These are phyloP conservation scores for Curvularia spicifera DNA, from an alignment of 2,329 filamentous ascomycete genomes.

Conservation along the genomic window DNA sequence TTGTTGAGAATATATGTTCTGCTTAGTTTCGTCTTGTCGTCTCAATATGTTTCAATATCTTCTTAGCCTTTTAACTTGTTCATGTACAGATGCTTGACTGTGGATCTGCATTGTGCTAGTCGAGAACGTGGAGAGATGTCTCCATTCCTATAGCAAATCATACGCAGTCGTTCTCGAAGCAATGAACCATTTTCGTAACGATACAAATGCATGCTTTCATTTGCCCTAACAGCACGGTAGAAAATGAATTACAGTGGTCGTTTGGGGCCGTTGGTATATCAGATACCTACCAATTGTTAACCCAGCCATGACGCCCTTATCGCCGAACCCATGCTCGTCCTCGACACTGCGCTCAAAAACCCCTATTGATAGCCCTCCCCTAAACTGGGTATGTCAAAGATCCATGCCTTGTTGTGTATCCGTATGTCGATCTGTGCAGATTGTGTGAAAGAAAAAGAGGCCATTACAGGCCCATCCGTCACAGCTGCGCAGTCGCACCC, in stretches of 20 bases:
- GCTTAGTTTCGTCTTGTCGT: too few relatives aligned
- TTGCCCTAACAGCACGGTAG: not conserved
- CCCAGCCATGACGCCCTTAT: slow-evolving; percentile 29
- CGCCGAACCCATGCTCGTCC: slow-evolving; percentile 29
- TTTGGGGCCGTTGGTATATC: slow-evolving; percentile 13
- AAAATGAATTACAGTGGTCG: slow-evolving; percentile 5
- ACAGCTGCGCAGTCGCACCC: slow-evolving; percentile 32
- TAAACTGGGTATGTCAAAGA: not conserved
- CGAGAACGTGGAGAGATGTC: not conserved
- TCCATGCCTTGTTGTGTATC: not conserved
- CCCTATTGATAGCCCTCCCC: slow-evolving; percentile 7
- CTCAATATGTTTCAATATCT: not conserved
- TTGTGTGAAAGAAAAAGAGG: slow-evolving; percentile 5
- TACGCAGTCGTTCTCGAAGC: not conserved
- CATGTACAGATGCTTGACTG: not conserved
- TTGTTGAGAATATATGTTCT: too few relatives aligned
- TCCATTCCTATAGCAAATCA: not conserved
- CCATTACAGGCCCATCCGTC: slow-evolving; percentile 19
- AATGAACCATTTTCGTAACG: not conserved
- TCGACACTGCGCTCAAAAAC: slow-evolving; percentile 9
- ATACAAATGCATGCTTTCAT: not conserved
- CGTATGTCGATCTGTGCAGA: not conserved
- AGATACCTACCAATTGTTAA: slow-evolving; percentile 16
- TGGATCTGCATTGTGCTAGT: not conserved
- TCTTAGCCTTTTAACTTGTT: not conserved